Evolutionary conservation across 148 eudicot genomes (phyloP).

Genomic region (Simmondsia chinensis): DNA sequence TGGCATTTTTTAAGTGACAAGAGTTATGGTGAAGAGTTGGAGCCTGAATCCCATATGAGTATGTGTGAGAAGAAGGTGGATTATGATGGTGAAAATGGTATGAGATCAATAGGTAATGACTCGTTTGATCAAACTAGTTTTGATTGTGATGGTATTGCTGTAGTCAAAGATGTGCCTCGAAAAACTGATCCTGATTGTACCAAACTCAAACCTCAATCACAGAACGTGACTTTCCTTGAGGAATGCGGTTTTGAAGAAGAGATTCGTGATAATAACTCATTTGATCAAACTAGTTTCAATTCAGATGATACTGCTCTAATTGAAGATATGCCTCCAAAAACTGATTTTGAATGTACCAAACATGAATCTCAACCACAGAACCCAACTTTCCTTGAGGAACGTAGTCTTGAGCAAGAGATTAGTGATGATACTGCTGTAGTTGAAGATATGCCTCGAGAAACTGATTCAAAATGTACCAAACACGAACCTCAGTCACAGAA

Average conservation of each 20-base stretch:
- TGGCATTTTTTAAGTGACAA: too few relatives aligned
- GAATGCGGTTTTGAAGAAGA: too few relatives aligned
- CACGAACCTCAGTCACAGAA: conserved; percentile 6
- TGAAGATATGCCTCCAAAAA: conserved; percentile 11
- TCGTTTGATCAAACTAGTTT: background rate
- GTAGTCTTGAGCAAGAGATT: too few relatives aligned
- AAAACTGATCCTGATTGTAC: conserved; percentile 28
- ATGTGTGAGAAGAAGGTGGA: too few relatives aligned
- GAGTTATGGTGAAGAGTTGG: too few relatives aligned
- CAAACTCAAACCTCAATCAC: conserved; percentile 27
- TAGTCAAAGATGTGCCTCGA: conserved; percentile 7
- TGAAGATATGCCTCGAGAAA: background rate
- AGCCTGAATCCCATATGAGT: too few relatives aligned
- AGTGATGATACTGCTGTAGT: too few relatives aligned
- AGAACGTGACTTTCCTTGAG: background rate
- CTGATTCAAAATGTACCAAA: conserved; percentile 6
- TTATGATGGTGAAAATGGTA: too few relatives aligned
- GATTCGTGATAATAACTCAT: too few relatives aligned
- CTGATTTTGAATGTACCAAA: conserved; percentile 34
- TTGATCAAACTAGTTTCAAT: background rate
- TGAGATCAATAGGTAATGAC: too few relatives aligned
- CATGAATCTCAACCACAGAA: conserved; percentile 15
- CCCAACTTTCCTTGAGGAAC: background rate
- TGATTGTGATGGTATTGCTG: background rate
- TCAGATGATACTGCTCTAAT: conserved; percentile 3